A percentile compares a stretch with the other conserved stretches of the same genome.
Evolutionary conservation across 192 early-diverging fungal species (phyloP).

Genomic region (Coemansia erecta): DNA sequence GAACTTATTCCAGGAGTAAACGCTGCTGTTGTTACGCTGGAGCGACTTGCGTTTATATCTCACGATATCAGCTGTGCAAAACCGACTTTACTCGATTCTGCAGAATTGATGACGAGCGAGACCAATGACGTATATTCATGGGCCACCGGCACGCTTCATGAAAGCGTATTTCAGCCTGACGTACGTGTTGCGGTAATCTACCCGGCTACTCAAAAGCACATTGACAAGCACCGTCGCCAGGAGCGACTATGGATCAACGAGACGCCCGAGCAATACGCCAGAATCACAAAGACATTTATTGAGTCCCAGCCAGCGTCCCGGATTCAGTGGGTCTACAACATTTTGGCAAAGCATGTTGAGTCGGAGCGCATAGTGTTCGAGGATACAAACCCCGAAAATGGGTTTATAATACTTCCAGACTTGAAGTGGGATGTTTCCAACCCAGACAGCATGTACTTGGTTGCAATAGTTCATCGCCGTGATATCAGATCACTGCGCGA

Average conservation of each 20-base stretch:
- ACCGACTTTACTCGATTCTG: constrained; percentile 8
- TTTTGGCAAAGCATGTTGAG: constrained; percentile 64
- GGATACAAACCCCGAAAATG: constrained; percentile 56
- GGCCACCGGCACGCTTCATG: constrained; percentile 52
- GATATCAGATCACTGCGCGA: constrained; percentile 66
- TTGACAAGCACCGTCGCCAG: constrained; percentile 69
- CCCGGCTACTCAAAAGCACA: constrained; percentile 69
- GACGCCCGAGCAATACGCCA: constrained; percentile 61
- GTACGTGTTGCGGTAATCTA: constrained; percentile 60
- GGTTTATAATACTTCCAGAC: constrained; percentile 77
- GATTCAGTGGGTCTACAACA: constrained; percentile 79
- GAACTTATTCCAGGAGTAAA: constrained; percentile 15
- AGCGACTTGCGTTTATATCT: constrained; percentile 27
- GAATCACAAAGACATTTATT: constrained; percentile 59
- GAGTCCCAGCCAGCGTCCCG: constrained; percentile 57
- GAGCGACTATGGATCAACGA: constrained; percentile 60
- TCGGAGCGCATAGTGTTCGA: constrained; percentile 64
- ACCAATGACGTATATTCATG: constrained; percentile 71
- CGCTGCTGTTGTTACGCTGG: constrained; percentile 38
- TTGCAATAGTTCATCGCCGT: constrained; percentile 58
- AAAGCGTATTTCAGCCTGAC: constrained; percentile 47
- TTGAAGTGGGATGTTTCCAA: constrained; percentile 74
- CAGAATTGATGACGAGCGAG: constrained; percentile 37
- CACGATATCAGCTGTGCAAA: constrained; percentile 1
- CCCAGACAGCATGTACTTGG: constrained; percentile 63